Percentiles rank a stretch among this genome's conserved stretches.
These are phyloP conservation scores for Colletotrichum cuscutae DNA, from an alignment of 2,329 filamentous ascomycete genomes.

Conservation along the genomic window DNA sequence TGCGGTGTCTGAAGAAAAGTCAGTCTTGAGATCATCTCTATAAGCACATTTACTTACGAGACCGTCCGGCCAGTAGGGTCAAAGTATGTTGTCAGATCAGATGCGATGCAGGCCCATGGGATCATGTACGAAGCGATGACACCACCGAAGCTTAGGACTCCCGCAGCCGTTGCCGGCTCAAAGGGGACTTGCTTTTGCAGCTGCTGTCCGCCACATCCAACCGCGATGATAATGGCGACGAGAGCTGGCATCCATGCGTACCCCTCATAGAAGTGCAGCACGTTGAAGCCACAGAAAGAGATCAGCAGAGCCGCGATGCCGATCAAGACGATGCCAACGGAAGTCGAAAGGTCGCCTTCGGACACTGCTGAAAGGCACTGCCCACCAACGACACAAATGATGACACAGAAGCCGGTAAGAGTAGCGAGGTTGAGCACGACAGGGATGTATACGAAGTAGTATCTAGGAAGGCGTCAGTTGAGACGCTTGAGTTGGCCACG, in stretches of 20 bases:
- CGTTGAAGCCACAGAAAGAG: slow-evolving; percentile 58
- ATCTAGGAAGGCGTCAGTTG: not conserved
- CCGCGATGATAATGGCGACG: slow-evolving; percentile 51
- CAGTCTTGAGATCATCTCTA: not conserved
- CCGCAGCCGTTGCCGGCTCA: slow-evolving; percentile 51
- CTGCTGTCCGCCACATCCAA: slow-evolving; percentile 50
- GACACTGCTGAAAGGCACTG: slow-evolving; percentile 52
- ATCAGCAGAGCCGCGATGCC: slow-evolving; percentile 55
- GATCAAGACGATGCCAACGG: slow-evolving; percentile 60
- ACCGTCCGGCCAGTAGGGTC: slow-evolving; percentile 60
- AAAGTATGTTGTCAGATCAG: slow-evolving; percentile 71
- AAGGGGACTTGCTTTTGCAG: slow-evolving; percentile 48
- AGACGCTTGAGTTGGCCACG: not conserved
- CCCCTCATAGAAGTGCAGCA: slow-evolving; percentile 56
- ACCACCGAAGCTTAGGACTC: slow-evolving; percentile 67
- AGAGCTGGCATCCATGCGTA: slow-evolving; percentile 58
- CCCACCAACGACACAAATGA: slow-evolving; percentile 59
- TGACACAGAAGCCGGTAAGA: slow-evolving; percentile 58
- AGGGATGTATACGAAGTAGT: slow-evolving; percentile 36
- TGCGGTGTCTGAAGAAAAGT: slow-evolving; percentile 43
- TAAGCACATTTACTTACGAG: slow-evolving; percentile 47
- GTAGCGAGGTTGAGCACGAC: slow-evolving; percentile 57
- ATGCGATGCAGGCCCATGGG: slow-evolving; percentile 68
- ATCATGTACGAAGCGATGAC: slow-evolving; percentile 73
- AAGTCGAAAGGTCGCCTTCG: slow-evolving; percentile 49